Base-by-base conservation (phyloP, 208 protist genomes). In the Acanthamoeba lugdunensis region DNA sequence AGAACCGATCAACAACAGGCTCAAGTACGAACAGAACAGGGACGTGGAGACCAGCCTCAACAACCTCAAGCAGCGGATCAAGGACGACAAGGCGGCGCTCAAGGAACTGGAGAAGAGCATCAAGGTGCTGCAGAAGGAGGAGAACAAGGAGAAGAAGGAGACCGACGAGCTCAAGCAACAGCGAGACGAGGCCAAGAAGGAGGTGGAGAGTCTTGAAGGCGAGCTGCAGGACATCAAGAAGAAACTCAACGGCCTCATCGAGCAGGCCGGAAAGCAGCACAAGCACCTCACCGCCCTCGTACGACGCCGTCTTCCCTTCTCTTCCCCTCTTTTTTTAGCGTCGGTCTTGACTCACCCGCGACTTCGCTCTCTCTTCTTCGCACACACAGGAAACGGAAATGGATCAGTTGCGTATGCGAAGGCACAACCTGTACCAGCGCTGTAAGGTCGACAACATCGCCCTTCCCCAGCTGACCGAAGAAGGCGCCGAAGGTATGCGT, bases 201-300 rank as follows among this genome's bases (percentile, higher is more conserved):
- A 97, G 75, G 91, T 98, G 1, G 96, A 97, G 30, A 65, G 90
- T 41, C 85, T 98, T 28, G 96, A 98, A 94, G 23, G n/a, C 61
- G 28, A 82, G 37, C 63, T 61, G 2, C 50, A 63, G 69, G 23
- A 41, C n/a, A 48, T 92, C 87, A 92, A 92, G 30, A 92, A 92
- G 63, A 16, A 8, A 28, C 58, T 79, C 63, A 75, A 92, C 30
- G 28, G 45, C 14, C 45, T 92, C 16, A 92, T 79, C 25, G 58
- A 92, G 23, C 45, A 92, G 50, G n/a, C 50, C n/a, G 67, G 65
- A 21, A 58, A 79, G 63, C 52, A 79, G 28, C 87, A 92, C 33
- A 92, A 92, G 87, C 58, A 52, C 8, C 23, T 92, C 63, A 92
- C 87, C n/a, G 41, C 87, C n/a, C 41, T 77, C 23, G 87, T 92